These are phyloP conservation scores for Beverwykella pulmonaria DNA, from an alignment of 495 filamentous ascomycete species.

Conservation along the genomic window DNA sequence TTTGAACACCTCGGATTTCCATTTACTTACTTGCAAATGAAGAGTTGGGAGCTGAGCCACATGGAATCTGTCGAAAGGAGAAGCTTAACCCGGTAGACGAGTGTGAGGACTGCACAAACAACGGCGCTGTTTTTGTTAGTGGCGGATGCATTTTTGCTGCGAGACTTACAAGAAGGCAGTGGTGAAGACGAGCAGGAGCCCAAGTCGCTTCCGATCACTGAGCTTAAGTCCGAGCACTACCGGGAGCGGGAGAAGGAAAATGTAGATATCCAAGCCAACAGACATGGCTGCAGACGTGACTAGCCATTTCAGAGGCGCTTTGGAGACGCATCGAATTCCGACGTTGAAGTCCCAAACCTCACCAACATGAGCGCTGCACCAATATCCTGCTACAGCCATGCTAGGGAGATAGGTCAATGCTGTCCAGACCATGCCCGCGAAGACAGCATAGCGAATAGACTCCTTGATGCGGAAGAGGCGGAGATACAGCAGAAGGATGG, in stretches of 20 bases:
- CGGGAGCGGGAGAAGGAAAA: slow-evolving; percentile 6
- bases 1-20: background rate
- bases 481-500: slow-evolving; percentile 36
- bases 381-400: slow-evolving; percentile 11
- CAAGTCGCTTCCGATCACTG: background rate
- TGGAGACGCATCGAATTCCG: background rate
- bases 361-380: slow-evolving; percentile 5
- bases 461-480: slow-evolving; percentile 25
- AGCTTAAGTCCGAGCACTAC: slow-evolving; percentile 16
- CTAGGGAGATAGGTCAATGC: slow-evolving; percentile 27
- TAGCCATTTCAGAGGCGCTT: background rate
- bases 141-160: background rate
- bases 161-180: slow-evolving; percentile 17
- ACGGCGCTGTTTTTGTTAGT: too few relatives aligned
- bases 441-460: slow-evolving; percentile 21
- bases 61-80: background rate
- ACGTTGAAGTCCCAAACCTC: slow-evolving; percentile 8
- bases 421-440: slow-evolving; percentile 19
- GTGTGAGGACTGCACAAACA: too few relatives aligned
- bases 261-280: slow-evolving; percentile 13
- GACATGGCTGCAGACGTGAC: slow-evolving; percentile 6
- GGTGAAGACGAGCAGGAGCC: slow-evolving; percentile 11
- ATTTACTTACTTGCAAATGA: slow-evolving; percentile 22
- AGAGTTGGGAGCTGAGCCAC: slow-evolving; percentile 16
- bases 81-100: slow-evolving; percentile 13